Conservation (phyloP, 768 basidiomycete species). For the Trametes maxima region DNA sequence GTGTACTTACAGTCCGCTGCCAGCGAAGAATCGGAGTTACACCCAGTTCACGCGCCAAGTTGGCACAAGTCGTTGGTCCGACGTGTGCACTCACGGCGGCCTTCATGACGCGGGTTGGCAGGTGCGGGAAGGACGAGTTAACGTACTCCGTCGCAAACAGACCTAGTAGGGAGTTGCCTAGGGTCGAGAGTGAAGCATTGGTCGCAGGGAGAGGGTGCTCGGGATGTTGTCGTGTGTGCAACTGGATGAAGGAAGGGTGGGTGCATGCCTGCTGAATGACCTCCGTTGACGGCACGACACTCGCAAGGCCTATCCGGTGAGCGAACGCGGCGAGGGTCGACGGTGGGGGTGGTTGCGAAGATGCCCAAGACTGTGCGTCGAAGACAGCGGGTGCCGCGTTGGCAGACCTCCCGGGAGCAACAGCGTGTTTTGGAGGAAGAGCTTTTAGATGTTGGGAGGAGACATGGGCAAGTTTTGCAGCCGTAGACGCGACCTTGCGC, state of each 20-base stretch:
- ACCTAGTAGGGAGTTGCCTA: constrained; percentile 90
- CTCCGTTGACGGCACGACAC: constrained; percentile 55
- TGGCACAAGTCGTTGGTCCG: constrained; percentile 80
- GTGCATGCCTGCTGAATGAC: constrained; percentile 76
- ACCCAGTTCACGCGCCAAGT: constrained; percentile 85
- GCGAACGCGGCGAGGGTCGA: constrained; percentile 76
- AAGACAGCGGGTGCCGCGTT: constrained; percentile 41
- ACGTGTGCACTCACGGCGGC: constrained; percentile 92
- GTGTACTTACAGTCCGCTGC: constrained; percentile 67
- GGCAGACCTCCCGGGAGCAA: constrained; percentile 25
- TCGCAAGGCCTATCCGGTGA: constrained; percentile 72
- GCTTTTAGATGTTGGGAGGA: constrained; percentile 53
- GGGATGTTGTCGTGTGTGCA: constrained; percentile 60
- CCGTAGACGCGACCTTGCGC: constrained; percentile 52
- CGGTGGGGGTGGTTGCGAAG: constrained; percentile 69
- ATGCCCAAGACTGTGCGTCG: constrained; percentile 68
- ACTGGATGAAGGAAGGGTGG: constrained; percentile 65
- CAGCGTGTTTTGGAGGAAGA: constrained; percentile 65
- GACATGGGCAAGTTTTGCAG: constrained; percentile 52
- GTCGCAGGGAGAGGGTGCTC: constrained; percentile 54
- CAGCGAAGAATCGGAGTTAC: constrained; percentile 77
- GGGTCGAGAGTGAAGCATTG: constrained; percentile 72
- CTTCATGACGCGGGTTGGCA: constrained; percentile 90
- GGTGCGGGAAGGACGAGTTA: constrained; percentile 78
- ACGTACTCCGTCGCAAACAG: constrained; percentile 88